Percentiles rank a stretch among this genome's conserved stretches.
These are phyloP conservation scores for Rhododendron williamsianum DNA, from an alignment of 148 eudicot species.

Conservation along the genomic window DNA sequence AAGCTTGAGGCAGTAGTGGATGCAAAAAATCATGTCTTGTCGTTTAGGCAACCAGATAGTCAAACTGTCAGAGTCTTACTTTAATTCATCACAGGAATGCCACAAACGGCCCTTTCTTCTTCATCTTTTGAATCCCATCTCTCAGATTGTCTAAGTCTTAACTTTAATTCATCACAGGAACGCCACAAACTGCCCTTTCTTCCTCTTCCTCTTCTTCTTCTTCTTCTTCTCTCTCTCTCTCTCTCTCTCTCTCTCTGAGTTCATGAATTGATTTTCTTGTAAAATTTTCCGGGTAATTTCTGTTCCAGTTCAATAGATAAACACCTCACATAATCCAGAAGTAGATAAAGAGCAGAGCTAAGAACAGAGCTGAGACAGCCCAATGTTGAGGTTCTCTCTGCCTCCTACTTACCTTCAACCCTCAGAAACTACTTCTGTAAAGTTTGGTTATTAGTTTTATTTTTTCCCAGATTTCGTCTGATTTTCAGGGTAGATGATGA, in stretches of 20 bases:
- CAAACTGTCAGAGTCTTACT: neutral
- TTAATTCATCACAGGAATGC: neutral
- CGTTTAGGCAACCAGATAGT: neutral
- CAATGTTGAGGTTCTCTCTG: neutral
- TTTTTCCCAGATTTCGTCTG: neutral
- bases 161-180: neutral
- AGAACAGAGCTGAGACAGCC: neutral
- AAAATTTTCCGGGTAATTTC: neutral
- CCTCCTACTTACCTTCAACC: neutral
- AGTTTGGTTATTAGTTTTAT: neutral
- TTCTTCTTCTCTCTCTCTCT: neutral
- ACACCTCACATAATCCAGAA: neutral
- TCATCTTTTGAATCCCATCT: neutral
- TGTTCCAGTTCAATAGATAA: neutral
- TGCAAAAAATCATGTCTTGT: neutral
- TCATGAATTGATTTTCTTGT: neutral
- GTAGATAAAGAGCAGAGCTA: neutral
- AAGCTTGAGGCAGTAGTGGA: neutral
- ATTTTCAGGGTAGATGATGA: neutral
- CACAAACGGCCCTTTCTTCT: conserved; percentile 1
- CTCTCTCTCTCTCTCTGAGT: neutral
- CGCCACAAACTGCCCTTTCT: neutral
- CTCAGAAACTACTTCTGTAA: neutral
- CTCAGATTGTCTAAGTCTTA: neutral
- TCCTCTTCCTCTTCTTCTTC: neutral